Base-by-base conservation (phyloP, 495 filamentous ascomycete species). In the Schizothecium vesticola region DNA sequence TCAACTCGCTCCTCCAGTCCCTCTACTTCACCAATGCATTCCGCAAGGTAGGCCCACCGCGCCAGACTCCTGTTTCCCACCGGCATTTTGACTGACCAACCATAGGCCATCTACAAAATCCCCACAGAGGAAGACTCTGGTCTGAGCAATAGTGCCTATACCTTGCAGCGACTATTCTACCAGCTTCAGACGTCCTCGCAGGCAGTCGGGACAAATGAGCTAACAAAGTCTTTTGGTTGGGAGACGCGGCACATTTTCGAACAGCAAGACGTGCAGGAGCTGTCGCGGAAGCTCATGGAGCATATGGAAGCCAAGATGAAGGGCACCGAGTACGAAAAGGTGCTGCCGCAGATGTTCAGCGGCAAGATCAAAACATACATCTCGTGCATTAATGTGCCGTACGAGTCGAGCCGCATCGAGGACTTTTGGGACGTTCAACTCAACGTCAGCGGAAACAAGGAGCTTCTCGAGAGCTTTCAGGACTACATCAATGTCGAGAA, bases 361-460 rank as follows among this genome's bases (percentile, higher is more conserved):
- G 95, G 95, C 33, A 97, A 97, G 79, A 91, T 94, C 74, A 97
- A 97, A 79, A 99, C 96, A 1, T 98, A 98, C 78, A 95, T 99
- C 67, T 95, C 91, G 7, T 99, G 95, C 82, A 97, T 98, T 77
- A 94, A 99, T 77, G 95, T 99, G 66, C 90, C 94, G 61, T 99
- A 96, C 79, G 92, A 97, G 77, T 97, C 94, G 8, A 96, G 92
- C 33, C 88, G 94, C 61, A 83, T 94, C 60, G 96, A 99, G 80
- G 96, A 98, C 68, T 99, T 97, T 78, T 99, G 95, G 95, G 95
- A 99, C 76, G 91, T 99, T 63, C 95, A 98, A 74, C 87, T 99
- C 70, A 99, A 98, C 68, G 95, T 99, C 57, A 89, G 91, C 69
- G 92, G 92, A 29, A 96, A 96, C 83, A 92, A 92, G 79, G 94